These are phyloP conservation scores for Ascomycota sp. DNA, from an alignment of 2,329 filamentous ascomycete species.

Conservation along the genomic window DNA sequence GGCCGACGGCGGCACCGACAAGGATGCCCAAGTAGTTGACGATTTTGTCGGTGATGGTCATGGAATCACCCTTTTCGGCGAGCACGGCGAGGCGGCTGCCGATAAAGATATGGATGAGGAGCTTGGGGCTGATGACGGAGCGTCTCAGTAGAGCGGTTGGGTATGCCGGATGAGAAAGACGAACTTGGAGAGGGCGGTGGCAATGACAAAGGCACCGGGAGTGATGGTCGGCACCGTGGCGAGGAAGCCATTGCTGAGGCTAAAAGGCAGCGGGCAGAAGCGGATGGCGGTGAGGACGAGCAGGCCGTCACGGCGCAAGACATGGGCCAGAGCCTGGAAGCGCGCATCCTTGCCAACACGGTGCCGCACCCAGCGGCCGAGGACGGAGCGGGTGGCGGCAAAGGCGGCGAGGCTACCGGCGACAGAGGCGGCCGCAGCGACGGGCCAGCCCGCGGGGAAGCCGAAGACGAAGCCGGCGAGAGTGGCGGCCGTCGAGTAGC, in stretches of 20 bases:
- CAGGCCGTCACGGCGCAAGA: slow-evolving; percentile 75
- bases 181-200: slow-evolving; percentile 55
- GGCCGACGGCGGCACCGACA: slow-evolving; percentile 49
- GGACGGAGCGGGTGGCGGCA: slow-evolving; percentile 55
- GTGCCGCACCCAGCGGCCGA: slow-evolving; percentile 59
- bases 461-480: slow-evolving; percentile 34
- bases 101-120: slow-evolving; percentile 84
- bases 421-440: slow-evolving; percentile 61
- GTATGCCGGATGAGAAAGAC: slow-evolving; percentile 2
- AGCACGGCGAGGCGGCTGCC: slow-evolving; percentile 65
- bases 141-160: not conserved
- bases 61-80: slow-evolving; percentile 64
- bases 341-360: slow-evolving; percentile 67
- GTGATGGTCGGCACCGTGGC: slow-evolving; percentile 82
- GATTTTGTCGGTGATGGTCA: slow-evolving; percentile 58
- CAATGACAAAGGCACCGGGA: slow-evolving; percentile 54
- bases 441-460: slow-evolving; percentile 52
- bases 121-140: slow-evolving; percentile 42
- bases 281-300: slow-evolving; percentile 81
- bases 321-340: slow-evolving; percentile 74
- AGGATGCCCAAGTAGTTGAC: slow-evolving; percentile 72
- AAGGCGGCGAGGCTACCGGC: slow-evolving; percentile 64
- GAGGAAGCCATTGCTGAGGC: slow-evolving; percentile 80
- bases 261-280: slow-evolving; percentile 82
- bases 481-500: slow-evolving; percentile 55